phyloP scores from a whole-genome alignment of 2,329 filamentous ascomycete species.

The Phyllosticta paracitricarpa region DNA sequence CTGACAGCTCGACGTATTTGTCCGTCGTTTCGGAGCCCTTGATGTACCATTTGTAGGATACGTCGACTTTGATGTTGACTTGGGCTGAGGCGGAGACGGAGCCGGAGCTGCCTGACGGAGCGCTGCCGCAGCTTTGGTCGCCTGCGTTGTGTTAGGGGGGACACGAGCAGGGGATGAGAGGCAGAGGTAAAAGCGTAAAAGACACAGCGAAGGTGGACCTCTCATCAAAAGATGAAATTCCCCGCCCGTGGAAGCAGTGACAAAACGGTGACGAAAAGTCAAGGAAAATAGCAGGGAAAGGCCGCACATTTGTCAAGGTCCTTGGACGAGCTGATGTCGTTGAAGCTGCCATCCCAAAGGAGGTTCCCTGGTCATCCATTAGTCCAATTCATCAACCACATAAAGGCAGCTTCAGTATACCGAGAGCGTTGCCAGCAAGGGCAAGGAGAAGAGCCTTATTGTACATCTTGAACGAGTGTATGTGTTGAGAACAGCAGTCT shows the following conservation, averaged over 20 bases:
- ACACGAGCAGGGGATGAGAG: too few species aligned
- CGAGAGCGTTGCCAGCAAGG: neutral
- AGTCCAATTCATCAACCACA: neutral
- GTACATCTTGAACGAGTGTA: neutral
- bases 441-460: neutral
- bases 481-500: neutral
- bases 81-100: neutral
- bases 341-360: constrained; percentile 58
- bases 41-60: constrained; percentile 62
- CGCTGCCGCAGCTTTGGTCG: neutral
- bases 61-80: constrained; percentile 36
- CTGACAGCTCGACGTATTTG: constrained; percentile 52
- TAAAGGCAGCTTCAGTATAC: neutral
- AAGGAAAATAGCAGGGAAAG: neutral
- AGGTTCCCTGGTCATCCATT: constrained; percentile 31
- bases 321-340: constrained; percentile 43
- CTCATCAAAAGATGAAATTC: too few species aligned
- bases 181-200: too few species aligned
- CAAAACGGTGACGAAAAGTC: too few species aligned
- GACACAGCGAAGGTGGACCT: too few species aligned
- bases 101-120: neutral
- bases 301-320: constrained; percentile 45
- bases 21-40: constrained; percentile 50
- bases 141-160: constrained; percentile 10
- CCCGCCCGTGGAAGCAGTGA: too few species aligned